Percentiles rank a stretch among this genome's conserved stretches.
phyloP scores from a whole-genome alignment of 257 asterid species.

The Gynochthodes officinalis region DNA sequence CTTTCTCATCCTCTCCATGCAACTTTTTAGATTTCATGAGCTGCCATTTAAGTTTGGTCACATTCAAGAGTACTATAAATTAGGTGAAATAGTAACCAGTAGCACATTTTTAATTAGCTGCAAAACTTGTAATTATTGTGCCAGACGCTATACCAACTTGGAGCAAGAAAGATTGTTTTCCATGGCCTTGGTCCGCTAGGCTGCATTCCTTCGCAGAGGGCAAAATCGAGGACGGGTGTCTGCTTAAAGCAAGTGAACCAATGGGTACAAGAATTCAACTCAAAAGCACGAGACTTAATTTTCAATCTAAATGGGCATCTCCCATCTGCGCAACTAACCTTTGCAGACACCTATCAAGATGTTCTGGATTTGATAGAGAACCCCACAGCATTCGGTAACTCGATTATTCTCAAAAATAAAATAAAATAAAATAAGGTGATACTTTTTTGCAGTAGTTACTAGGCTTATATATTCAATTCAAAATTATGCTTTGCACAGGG shows the following conservation, averaged over 20 bases:
- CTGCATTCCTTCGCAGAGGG: conserved; percentile 81
- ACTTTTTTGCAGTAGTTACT: too few species aligned
- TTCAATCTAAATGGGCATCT: conserved; percentile 46
- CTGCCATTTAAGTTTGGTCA: neutral
- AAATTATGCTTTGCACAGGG: conserved; percentile 29
- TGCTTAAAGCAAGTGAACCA: conserved; percentile 65
- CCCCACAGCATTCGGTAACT: conserved; percentile 57
- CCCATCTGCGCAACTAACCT: conserved; percentile 49
- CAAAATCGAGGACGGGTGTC: conserved; percentile 44
- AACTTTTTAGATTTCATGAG: neutral
- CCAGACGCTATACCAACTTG: conserved; percentile 60
- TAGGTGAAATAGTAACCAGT: neutral
- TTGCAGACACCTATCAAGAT: conserved; percentile 58
- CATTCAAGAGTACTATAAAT: too few species aligned
- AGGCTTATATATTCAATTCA: too few species aligned
- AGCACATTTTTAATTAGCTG: neutral
- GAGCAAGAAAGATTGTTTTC: conserved; percentile 70
- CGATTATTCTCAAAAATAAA: neutral
- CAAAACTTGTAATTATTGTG: neutral
- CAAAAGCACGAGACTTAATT: conserved; percentile 40
- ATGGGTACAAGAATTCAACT: conserved; percentile 66
- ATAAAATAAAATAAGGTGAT: too few species aligned
- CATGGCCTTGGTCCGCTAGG: conserved; percentile 77
- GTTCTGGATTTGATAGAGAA: conserved; percentile 60
- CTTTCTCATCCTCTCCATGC: neutral